A percentile compares a stretch with the other conserved stretches of the same genome.
Evolutionary conservation across 2,329 filamentous ascomycete genomes (phyloP).

Genomic region (Fusarium robinianum): DNA sequence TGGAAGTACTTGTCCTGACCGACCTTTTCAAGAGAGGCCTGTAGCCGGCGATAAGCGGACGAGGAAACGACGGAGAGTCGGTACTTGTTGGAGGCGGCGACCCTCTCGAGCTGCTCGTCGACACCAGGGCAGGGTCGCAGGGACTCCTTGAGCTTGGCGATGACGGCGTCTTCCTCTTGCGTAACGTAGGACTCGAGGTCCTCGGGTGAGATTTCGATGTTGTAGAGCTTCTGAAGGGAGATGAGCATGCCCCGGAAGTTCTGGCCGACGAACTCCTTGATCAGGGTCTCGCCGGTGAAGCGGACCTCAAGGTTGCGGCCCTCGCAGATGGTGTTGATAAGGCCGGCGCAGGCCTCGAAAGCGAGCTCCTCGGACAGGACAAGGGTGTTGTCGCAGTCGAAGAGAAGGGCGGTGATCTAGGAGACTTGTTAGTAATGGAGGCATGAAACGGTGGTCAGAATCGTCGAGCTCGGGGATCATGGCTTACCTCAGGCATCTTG

Average conservation of each 20-base stretch:
- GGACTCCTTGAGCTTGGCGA: slow-evolving; percentile 73
- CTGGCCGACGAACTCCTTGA: slow-evolving; percentile 87
- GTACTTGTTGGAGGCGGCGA: slow-evolving; percentile 66
- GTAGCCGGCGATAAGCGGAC: slow-evolving; percentile 76
- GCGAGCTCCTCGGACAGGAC: slow-evolving; percentile 89
- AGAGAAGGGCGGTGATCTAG: slow-evolving; percentile 70
- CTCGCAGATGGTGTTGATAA: slow-evolving; percentile 83
- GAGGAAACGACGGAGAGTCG: slow-evolving; percentile 79
- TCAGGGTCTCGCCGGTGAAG: slow-evolving; percentile 79
- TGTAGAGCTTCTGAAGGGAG: slow-evolving; percentile 74
- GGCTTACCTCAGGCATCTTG: slow-evolving; percentile 44
- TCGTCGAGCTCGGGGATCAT: background rate
- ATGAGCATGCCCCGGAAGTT: slow-evolving; percentile 93
- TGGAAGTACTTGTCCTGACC: slow-evolving; percentile 80
- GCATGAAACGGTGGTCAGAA: background rate
- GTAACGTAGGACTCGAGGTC: slow-evolving; percentile 76
- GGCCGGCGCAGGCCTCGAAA: slow-evolving; percentile 87
- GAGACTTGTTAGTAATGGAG: slow-evolving; percentile 5
- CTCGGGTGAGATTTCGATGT: slow-evolving; percentile 68
- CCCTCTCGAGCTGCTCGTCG: slow-evolving; percentile 67
- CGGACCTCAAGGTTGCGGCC: slow-evolving; percentile 64
- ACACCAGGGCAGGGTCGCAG: slow-evolving; percentile 71
- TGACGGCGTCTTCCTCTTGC: slow-evolving; percentile 81
- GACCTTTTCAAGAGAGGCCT: slow-evolving; percentile 78
- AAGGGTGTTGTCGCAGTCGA: slow-evolving; percentile 89